Percentiles rank a stretch among this genome's conserved stretches.
These are phyloP conservation scores for Trametes cinnabarina DNA, from an alignment of 768 basidiomycete species.

Conservation along the genomic window DNA sequence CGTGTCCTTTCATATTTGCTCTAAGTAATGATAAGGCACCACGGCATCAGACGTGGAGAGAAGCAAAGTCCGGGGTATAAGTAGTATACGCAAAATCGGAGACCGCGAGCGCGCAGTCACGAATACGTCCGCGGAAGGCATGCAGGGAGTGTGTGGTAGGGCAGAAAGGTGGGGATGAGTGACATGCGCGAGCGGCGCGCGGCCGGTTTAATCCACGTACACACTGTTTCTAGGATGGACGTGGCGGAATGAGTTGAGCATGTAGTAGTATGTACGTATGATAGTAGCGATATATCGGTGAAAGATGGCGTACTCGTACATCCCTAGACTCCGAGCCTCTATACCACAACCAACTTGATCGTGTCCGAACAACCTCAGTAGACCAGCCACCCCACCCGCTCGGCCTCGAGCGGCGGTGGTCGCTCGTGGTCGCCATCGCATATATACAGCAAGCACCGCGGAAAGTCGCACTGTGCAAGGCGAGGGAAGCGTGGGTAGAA, in stretches of 20 bases:
- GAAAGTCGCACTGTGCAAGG: slow-evolving; percentile 7
- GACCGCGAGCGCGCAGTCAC: background rate
- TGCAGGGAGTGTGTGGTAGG: background rate
- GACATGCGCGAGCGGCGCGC: background rate
- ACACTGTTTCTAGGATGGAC: background rate
- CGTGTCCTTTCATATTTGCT: background rate
- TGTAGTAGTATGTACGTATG: slow-evolving; percentile 10
- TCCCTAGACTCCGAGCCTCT: slow-evolving; percentile 14
- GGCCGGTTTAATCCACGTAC: slow-evolving; percentile 7
- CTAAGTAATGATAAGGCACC: slow-evolving; percentile 5
- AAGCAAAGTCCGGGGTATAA: slow-evolving; percentile 2
- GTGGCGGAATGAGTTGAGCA: slow-evolving; percentile 3
- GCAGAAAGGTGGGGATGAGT: background rate
- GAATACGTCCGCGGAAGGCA: background rate
- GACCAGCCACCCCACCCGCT: slow-evolving; percentile 7
- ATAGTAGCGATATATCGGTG: slow-evolving; percentile 7
- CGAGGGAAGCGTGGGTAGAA: background rate
- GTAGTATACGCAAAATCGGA: background rate
- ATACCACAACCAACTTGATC: slow-evolving; percentile 16
- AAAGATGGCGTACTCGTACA: slow-evolving; percentile 13
- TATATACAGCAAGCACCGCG: slow-evolving; percentile 15
- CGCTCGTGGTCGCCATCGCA: slow-evolving; percentile 4
- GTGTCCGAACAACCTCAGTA: slow-evolving; percentile 7
- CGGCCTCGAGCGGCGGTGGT: slow-evolving; percentile 5
- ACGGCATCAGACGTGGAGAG: background rate